Base-by-base conservation (phyloP, 345 rosid species). In the Ricinus communis region DNA sequence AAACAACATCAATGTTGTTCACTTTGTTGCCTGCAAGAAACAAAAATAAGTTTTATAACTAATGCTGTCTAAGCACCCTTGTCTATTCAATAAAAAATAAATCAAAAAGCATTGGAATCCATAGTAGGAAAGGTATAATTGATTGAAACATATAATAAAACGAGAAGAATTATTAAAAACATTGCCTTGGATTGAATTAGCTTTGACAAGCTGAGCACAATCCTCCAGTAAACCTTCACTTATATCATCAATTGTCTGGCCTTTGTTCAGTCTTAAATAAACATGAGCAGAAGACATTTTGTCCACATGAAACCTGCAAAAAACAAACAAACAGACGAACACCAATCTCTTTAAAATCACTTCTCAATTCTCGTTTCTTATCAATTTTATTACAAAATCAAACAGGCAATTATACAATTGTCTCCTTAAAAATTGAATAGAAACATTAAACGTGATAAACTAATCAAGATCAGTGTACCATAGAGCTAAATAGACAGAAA, bases 241-340 rank as follows among this genome's bases (percentile, higher is more conserved):
- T 5, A 95, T 92, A 78, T 79, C 86, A 83, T 92, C 99, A 66
- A 95, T 82, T 5, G 90, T 80, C 85, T 95, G 97, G 68, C 97
- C 93, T 70, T 83, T 92, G 33, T 87, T 93, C 70, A 95, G 83
- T 84, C 99, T 87, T 65, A 95, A 36, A 83, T 95, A 95, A 75
- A 95, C 99, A 81, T 95, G 99, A 31, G 98, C 98, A 30, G 99
- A 95, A 38, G 99, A 95, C 98, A 95, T 95, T 77, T 92, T 92
- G 73, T 95, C 99, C 62, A 95, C 98, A 72, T 95, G 99, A 74
- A 95, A 95, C 99, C 99, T 95, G 81, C 77, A 77, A n/a, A n/a
- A n/a, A 68, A 25, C 60, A 72, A 66, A 8, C 27, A 58, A 46
- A 14, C 36, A 38, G 8, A 4, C 47, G n/a, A 33, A 33, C 38